Base-by-base conservation (phyloP, 2,329 filamentous ascomycete genomes). In the Penicillium janthinellum region DNA sequence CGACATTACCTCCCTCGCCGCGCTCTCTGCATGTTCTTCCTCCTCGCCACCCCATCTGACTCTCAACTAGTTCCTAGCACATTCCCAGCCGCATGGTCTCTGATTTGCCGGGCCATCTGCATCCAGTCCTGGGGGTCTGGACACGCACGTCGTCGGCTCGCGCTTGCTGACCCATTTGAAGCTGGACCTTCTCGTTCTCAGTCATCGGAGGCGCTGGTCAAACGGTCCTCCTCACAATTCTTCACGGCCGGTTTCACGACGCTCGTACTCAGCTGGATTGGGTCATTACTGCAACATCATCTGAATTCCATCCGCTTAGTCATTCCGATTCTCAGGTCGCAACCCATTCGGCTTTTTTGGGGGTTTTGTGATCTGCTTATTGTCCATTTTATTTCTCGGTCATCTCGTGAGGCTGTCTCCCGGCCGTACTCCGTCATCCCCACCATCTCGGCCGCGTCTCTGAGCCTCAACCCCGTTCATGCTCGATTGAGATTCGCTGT, bases 261-360 rank as follows among this genome's bases (percentile, higher is more conserved):
- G 42, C 65, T 67, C 60, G 56, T 58, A 55, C 61, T 63, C 50
- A 68, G 64, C 66, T 68, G 67, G 67, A 66, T 67, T 68, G 67
- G 64, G 65, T 49, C 59, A 59, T 60, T 61, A 59, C 56, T 68
- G 58, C 61, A 54, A 61, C 57, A 56, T 44, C 54, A 65, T 63
- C 58, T 67, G 58, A 54, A 64, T 61, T 63, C 52, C 45, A 64
- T 58, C 64, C 62, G 48, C 56, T 41, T 52, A 50, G 28, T 63
- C 42, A 48, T 48, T 41, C 41, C 45, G 39, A 52, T 44, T n/a
- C n/a, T 31, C 44, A 31, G 28, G 28, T 31, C 14, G 14, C 28
- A 45, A 15, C 12, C 44, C 22, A 31, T 47, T 47, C 22, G 25
- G 12, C 44, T n/a, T n/a, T n/a, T n/a, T 31, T 10, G 14, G 44